Evolutionary conservation across 2,329 filamentous ascomycete genomes (phyloP), one percentile per base, ranked within the genome.

Genomic region (Aspergillus persii): DNA sequence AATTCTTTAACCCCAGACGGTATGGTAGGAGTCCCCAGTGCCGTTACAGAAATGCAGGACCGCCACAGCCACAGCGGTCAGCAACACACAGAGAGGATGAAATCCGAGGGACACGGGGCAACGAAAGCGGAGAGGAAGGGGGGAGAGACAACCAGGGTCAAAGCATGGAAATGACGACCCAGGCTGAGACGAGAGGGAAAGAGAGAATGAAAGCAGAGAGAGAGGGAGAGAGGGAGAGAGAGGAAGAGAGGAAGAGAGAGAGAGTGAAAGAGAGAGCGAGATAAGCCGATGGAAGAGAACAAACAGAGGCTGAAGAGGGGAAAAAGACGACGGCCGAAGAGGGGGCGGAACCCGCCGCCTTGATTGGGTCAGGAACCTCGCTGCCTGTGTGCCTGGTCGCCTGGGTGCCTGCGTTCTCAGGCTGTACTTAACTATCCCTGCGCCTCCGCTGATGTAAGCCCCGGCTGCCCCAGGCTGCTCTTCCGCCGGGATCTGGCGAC

Each of bases 51-150:
- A 58, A 67, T 64, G 62, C 65, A 63, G 61, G 60, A 61, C 61
- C 62, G 66, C 65, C 66, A 69, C 67, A 67, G 66, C 67, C 67
- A 69, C 66, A 66, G 65, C 62, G 63, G 63, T 65, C 63, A 64
- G 60, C 62, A 64, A 59, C 54, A 57, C 54, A 54, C 57, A 58
- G 51, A 50, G 33, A 44, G 47, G 41, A n/a, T n/a, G n/a, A 36
- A 51, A 52, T 47, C 33, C 39, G 44, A 26, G 46, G 51, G 27
- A 46, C 41, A 31, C 52, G n/a, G 18, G 18, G 18, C 18, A 23
- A 23, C 18, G 18, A 23, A 23, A 23, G 18, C 18, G 18, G 18
- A 23, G 18, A 23, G 18, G 18, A 31, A 44, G 53, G 41, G 8
- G 23, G 29, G 12, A 12, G 41, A 30, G 49, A 47, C 49, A 63